Conservation (phyloP, 441 rosid species). For the Jatropha multifida region DNA sequence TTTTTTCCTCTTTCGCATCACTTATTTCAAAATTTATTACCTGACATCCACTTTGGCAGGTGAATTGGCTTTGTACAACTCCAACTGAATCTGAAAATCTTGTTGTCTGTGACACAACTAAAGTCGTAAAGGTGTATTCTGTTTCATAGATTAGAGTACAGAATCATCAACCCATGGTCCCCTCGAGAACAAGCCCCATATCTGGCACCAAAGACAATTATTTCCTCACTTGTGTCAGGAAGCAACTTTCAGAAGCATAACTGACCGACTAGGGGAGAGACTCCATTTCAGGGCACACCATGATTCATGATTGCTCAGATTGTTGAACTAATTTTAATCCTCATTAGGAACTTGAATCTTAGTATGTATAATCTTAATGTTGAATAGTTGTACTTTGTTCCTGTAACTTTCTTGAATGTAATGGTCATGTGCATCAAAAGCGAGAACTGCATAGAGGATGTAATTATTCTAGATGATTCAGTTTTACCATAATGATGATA, state of each 20-base stretch:
- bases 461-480: not conserved
- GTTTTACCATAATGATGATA: not conserved
- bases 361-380: not conserved
- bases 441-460: not conserved
- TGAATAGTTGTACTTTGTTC: not conserved
- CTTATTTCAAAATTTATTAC: not conserved
- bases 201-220: not conserved
- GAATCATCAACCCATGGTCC: not conserved
- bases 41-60: conserved; percentile 41
- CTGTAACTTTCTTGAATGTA: not conserved
- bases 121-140: conserved; percentile 74
- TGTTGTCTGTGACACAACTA: conserved; percentile 82
- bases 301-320: not conserved
- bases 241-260: not conserved
- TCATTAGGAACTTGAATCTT: not conserved
- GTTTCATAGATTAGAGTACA: conserved; percentile 34
- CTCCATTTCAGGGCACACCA: not conserved
- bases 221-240: conserved; percentile 8
- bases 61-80: conserved; percentile 88
- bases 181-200: conserved; percentile 1
- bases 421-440: not conserved
- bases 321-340: not conserved
- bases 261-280: not conserved
- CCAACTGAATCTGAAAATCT: conserved; percentile 78
- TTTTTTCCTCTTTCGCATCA: not conserved